Conservation (phyloP, 768 basidiomycete genomes). For the Tricholomella constricta region DNA sequence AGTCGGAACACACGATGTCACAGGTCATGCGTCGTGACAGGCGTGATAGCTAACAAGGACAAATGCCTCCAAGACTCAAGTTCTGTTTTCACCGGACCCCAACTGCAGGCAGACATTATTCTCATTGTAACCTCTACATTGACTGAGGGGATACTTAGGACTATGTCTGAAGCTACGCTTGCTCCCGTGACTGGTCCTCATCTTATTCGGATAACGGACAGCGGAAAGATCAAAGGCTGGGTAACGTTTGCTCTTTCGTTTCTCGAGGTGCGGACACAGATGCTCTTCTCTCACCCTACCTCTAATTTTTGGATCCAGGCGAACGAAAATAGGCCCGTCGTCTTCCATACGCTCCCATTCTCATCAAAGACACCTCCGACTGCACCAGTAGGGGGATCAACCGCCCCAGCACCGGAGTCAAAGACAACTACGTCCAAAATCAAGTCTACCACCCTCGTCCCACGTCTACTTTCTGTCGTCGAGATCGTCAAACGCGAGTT, state of each 20-base stretch:
- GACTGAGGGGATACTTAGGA: too few species aligned
- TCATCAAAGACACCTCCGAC: conserved; percentile 12
- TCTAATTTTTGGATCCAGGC: conserved; percentile 36
- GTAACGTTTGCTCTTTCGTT: conserved; percentile 55
- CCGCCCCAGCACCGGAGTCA: conserved; percentile 1
- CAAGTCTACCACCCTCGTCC: conserved; percentile 43
- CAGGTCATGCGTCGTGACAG: too few species aligned
- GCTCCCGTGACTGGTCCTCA: conserved; percentile 16
- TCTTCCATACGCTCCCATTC: conserved; percentile 61
- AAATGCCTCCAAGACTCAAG: too few species aligned
- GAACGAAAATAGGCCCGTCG: conserved; percentile 48
- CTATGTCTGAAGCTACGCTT: background rate
- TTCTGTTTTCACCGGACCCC: too few species aligned
- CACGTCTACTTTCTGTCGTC: conserved; percentile 72
- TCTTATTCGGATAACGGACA: conserved; percentile 53
- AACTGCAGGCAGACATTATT: too few species aligned
- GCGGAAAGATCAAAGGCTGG: conserved; percentile 56
- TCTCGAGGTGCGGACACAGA: conserved; percentile 44
- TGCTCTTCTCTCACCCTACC: background rate
- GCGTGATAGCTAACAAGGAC: too few species aligned
- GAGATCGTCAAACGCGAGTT: conserved; percentile 89
- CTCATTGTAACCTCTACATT: too few species aligned
- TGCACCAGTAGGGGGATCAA: conserved; percentile 1
- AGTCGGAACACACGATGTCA: too few species aligned
- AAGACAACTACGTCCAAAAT: conserved; percentile 15